These are phyloP conservation scores for Parathielavia appendiculata DNA, from an alignment of 495 filamentous ascomycete genomes.

Conservation along the genomic window DNA sequence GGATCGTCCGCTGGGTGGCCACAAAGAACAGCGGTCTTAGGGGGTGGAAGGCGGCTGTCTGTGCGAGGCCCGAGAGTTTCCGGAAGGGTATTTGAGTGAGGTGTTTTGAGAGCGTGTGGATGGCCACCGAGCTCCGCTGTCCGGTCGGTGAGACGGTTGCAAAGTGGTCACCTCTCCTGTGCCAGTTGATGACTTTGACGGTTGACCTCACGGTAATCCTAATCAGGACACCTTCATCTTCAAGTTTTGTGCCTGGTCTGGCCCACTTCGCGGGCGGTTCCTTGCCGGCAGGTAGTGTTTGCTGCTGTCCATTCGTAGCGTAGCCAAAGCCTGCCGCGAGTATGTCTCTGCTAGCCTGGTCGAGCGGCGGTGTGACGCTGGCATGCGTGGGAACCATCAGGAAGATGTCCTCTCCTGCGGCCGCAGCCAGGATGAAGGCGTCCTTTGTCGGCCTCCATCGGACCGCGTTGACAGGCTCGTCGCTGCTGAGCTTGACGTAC, in stretches of 20 bases:
- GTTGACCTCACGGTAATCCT: constrained; percentile 73
- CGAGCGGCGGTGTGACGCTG: constrained; percentile 42
- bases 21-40: constrained; percentile 90
- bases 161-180: constrained; percentile 91
- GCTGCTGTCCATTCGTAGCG: constrained; percentile 60
- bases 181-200: constrained; percentile 90
- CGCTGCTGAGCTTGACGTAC: constrained; percentile 70
- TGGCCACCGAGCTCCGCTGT: constrained; percentile 78
- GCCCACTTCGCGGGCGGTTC: constrained; percentile 75
- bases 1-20: constrained; percentile 85
- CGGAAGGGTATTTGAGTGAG: constrained; percentile 91
- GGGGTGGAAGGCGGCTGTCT: constrained; percentile 91
- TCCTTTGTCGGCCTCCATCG: constrained; percentile 87
- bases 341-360: constrained; percentile 65
- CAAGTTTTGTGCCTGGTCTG: constrained; percentile 65
- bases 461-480: constrained; percentile 80
- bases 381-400: constrained; percentile 60
- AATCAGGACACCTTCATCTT: constrained; percentile 70
- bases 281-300: constrained; percentile 61
- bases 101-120: constrained; percentile 93
- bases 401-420: constrained; percentile 78
- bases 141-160: constrained; percentile 79
- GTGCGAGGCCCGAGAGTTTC: constrained; percentile 74
- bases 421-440: constrained; percentile 71
- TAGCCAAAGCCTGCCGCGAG: constrained; percentile 88